Evolutionary conservation across 257 asterid species (phyloP).

Genomic region (Capsicum pubescens): DNA sequence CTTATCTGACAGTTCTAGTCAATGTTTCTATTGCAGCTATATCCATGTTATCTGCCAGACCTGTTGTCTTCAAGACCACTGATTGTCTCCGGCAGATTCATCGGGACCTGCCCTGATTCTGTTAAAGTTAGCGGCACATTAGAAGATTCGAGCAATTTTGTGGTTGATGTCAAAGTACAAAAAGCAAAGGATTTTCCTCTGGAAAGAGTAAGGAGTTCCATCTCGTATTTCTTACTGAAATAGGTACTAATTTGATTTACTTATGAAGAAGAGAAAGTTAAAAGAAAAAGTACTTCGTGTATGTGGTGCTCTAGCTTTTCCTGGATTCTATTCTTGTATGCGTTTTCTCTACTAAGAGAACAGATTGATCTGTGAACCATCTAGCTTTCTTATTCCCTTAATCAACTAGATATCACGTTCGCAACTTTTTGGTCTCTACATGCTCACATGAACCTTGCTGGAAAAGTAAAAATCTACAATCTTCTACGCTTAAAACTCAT

Average conservation of each 20-base stretch:
- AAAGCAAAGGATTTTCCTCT: slow-evolving; percentile 68
- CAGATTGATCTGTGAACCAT: not conserved
- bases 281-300: not conserved
- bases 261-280: not conserved
- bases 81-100: slow-evolving; percentile 73
- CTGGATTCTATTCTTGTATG: not conserved
- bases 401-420: not conserved
- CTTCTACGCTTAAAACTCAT: not conserved
- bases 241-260: not conserved
- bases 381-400: not conserved
- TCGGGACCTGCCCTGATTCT: slow-evolving; percentile 64
- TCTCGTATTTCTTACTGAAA: not conserved
- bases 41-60: slow-evolving; percentile 69
- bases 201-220: slow-evolving; percentile 60
- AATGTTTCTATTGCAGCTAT: slow-evolving; percentile 55
- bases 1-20: not conserved
- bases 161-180: slow-evolving; percentile 55
- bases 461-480: not conserved
- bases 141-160: slow-evolving; percentile 59
- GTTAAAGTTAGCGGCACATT: slow-evolving; percentile 62
- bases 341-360: not conserved
- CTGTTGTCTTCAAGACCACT: slow-evolving; percentile 67
- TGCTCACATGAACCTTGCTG: slow-evolving; percentile 21
- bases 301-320: slow-evolving; percentile 4
- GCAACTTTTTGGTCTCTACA: not conserved